These are phyloP conservation scores for Salvia sclarea DNA, from an alignment of 305 asterid genomes.

Conservation along the genomic window DNA sequence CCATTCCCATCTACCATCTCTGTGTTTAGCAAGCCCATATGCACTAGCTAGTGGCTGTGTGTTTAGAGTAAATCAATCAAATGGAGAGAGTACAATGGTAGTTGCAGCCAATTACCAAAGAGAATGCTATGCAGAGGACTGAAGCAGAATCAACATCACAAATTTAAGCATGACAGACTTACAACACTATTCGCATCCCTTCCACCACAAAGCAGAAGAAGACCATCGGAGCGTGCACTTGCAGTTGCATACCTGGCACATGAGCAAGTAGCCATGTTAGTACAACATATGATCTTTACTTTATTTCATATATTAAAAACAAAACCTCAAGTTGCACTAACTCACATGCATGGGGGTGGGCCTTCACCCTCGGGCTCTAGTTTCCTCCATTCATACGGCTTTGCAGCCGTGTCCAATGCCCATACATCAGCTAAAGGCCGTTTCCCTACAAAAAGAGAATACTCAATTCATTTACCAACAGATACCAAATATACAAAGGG, in stretches of 20 bases:
- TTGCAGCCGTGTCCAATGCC: slow-evolving; percentile 99
- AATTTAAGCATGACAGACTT: slow-evolving; percentile 36
- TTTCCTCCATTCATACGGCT: slow-evolving; percentile 99
- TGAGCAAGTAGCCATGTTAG: slow-evolving; percentile 12
- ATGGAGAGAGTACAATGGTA: not conserved
- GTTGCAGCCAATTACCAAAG: slow-evolving; percentile 18
- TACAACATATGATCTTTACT: not conserved
- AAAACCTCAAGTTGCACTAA: slow-evolving; percentile 19
- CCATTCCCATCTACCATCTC: slow-evolving; percentile 99
- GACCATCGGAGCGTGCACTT: slow-evolving; percentile 99
- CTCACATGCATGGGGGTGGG: slow-evolving; percentile 99
- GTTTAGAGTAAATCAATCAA: slow-evolving; percentile 19
- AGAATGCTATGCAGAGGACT: slow-evolving; percentile 16
- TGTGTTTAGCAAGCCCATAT: slow-evolving; percentile 97
- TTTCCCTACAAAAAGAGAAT: slow-evolving; percentile 56
- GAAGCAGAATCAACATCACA: not conserved
- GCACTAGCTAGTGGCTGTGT: slow-evolving; percentile 97
- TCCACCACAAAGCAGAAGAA: slow-evolving; percentile 99
- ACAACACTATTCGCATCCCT: slow-evolving; percentile 99
- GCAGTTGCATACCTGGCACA: slow-evolving; percentile 95
- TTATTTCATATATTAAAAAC: slow-evolving; percentile 1
- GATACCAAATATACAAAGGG: slow-evolving; percentile 21
- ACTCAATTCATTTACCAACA: slow-evolving; percentile 25
- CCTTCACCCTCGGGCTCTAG: slow-evolving; percentile 99
- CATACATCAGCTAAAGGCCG: slow-evolving; percentile 98